Percentiles rank a stretch among this genome's conserved stretches.
Conservation (phyloP, 1,284 basidiomycete genomes). For the Apiotrichum siamense region DNA sequence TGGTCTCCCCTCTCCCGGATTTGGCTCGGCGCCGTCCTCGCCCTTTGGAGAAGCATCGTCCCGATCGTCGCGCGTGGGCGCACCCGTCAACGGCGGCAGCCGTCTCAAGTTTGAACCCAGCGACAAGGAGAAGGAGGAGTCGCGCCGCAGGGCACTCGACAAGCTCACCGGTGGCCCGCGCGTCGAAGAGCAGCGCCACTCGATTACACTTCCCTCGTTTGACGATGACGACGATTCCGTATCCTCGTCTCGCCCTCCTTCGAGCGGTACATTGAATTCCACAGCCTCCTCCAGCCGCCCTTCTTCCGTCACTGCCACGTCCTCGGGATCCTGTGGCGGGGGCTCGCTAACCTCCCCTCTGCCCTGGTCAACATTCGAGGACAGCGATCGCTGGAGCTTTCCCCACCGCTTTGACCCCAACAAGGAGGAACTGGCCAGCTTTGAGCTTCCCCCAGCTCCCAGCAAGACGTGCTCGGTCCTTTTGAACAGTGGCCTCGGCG, state of each 20-base stretch:
- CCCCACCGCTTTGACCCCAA: constrained; percentile 20
- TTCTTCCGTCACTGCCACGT: constrained; percentile 21
- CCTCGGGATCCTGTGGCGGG: constrained; percentile 17
- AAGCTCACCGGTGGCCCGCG: constrained; percentile 32
- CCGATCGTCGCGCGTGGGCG: constrained; percentile 7
- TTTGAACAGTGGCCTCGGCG: constrained; percentile 22
- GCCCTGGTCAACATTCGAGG: constrained; percentile 22
- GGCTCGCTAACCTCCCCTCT: constrained; percentile 16
- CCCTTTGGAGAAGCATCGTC: constrained; percentile 18
- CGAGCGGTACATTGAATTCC: constrained; percentile 23
- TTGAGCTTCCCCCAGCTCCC: constrained; percentile 18
- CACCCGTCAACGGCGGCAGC: constrained; percentile 3
- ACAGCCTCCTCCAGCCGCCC: constrained; percentile 28
- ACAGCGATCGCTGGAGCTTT: constrained; percentile 14
- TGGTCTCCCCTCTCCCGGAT: constrained; percentile 30
- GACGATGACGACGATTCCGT: constrained; percentile 41
- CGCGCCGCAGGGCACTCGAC: constrained; percentile 37
- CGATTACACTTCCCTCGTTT: constrained; percentile 37
- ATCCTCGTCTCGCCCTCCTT: constrained; percentile 28
- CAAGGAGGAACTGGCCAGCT: constrained; percentile 23
- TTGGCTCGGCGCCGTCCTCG: constrained; percentile 31
- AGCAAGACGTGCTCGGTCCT: constrained; percentile 16
- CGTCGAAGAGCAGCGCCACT: constrained; percentile 12
- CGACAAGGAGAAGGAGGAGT: constrained; percentile 41
- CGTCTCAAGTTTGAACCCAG: constrained; percentile 42